These are phyloP conservation scores for Suhomyces anneliseae DNA, from an alignment of 1,139 yeast species.

Conservation along the genomic window DNA sequence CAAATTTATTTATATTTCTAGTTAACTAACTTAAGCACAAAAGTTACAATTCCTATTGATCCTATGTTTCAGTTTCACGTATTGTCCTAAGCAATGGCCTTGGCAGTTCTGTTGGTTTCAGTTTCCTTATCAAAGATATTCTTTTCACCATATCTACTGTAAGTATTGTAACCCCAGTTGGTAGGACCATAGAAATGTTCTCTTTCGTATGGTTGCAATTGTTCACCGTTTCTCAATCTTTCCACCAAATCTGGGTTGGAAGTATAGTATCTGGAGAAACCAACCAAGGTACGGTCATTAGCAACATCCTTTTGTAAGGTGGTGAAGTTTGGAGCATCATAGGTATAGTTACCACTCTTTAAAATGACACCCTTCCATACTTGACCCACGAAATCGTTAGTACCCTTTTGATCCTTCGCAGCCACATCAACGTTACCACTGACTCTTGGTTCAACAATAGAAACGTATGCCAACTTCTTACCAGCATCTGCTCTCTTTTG, in stretches of 20 bases:
- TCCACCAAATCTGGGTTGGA: constrained; percentile 19
- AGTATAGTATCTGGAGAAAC: constrained; percentile 23
- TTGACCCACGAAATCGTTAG: constrained; percentile 10
- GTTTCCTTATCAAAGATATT: constrained; percentile 3
- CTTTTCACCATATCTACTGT: constrained; percentile 3
- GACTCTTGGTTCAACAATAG: constrained; percentile 16
- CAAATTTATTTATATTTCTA: no score
- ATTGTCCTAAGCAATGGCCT: neutral
- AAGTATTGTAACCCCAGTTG: constrained; percentile 35
- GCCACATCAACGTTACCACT: constrained; percentile 14
- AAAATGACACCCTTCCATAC: constrained; percentile 18
- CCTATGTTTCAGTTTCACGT: no score
- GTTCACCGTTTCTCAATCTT: constrained; percentile 13
- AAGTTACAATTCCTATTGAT: no score
- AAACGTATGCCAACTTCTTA: constrained; percentile 25
- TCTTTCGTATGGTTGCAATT: constrained; percentile 21
- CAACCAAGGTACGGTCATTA: constrained; percentile 35
- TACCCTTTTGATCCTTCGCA: constrained; percentile 8
- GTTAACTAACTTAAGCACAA: no score
- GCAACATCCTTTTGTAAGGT: constrained; percentile 17
- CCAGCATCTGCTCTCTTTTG: constrained; percentile 41
- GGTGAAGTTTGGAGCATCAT: constrained; percentile 11
- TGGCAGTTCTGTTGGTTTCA: constrained; percentile 1
- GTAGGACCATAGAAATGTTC: constrained; percentile 21
- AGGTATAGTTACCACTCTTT: constrained; percentile 13